Conservation (phyloP, 345 rosid genomes). For the Bretschneidera sinensis region DNA sequence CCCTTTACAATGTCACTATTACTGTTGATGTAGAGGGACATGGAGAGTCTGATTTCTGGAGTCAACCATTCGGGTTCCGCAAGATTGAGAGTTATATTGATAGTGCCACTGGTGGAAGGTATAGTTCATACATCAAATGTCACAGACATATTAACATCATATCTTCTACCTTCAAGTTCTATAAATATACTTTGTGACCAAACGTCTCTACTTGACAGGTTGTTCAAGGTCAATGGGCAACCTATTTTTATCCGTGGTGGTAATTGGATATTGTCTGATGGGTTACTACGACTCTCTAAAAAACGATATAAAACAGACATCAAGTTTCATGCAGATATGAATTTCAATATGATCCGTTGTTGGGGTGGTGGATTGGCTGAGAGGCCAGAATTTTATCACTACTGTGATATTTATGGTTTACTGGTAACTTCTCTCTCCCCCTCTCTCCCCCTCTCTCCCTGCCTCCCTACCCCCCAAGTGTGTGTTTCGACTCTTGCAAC, state of each 20-base stretch:
- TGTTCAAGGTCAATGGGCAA: constrained; percentile 92
- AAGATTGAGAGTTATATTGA: constrained; percentile 81
- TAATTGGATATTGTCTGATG: constrained; percentile 93
- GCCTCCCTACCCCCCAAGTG: too few relatives aligned
- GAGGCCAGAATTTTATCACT: constrained; percentile 97
- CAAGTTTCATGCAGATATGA: constrained; percentile 98
- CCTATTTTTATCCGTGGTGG: constrained; percentile 94
- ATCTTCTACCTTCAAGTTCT: background rate
- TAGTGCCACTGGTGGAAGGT: constrained; percentile 85
- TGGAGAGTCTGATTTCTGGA: constrained; percentile 89
- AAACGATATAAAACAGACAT: constrained; percentile 82
- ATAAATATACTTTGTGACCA: background rate
- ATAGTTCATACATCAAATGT: constrained; percentile 6
- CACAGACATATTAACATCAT: background rate
- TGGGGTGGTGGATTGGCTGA: constrained; percentile 99
- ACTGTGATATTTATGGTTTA: constrained; percentile 84
- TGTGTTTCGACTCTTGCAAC: too few relatives aligned
- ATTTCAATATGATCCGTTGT: constrained; percentile 93
- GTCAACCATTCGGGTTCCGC: constrained; percentile 82
- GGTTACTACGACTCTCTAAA: constrained; percentile 74
- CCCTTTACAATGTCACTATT: constrained; percentile 61
- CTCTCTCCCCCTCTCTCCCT: too few relatives aligned
- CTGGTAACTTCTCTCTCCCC: too few relatives aligned
- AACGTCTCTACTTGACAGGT: constrained; percentile 33
- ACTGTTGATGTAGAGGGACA: constrained; percentile 62